phyloP scores from a whole-genome alignment of 2,329 filamentous ascomycete species.

The Tolypocladium pustulatum region DNA sequence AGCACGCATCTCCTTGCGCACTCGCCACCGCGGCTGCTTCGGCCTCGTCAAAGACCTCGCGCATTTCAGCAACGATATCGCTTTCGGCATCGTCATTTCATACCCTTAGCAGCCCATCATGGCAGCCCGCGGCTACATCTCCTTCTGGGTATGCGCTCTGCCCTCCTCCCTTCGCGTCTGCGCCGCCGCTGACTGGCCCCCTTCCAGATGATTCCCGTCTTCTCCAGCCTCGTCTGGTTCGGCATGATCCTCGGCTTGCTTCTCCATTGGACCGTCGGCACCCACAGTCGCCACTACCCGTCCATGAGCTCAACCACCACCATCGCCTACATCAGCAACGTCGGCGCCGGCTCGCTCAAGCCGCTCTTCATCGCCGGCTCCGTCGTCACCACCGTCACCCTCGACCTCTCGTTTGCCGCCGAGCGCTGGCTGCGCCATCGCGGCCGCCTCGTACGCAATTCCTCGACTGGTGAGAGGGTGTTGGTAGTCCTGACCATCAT shows the following conservation, averaged over 20 bases:
- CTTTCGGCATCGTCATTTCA: no score
- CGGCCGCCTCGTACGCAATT: conserved; percentile 68
- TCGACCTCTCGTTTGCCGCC: conserved; percentile 69
- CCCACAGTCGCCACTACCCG: conserved; percentile 42
- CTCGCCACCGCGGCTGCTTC: neutral
- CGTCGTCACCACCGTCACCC: conserved; percentile 61
- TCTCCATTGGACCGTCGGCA: conserved; percentile 54
- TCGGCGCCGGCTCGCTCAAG: conserved; percentile 52
- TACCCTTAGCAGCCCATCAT: conserved; percentile 14
- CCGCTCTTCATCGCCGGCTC: conserved; percentile 70
- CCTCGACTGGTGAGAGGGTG: conserved; percentile 49
- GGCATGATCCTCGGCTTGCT: conserved; percentile 60
- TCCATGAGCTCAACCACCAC: conserved; percentile 48
- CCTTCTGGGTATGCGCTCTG: conserved; percentile 26
- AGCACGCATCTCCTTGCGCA: neutral
- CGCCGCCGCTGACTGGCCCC: no score
- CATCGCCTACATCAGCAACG: conserved; percentile 65
- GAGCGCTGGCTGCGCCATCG: conserved; percentile 80
- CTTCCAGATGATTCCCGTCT: conserved; percentile 50
- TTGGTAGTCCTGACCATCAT: conserved; percentile 52
- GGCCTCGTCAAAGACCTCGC: neutral
- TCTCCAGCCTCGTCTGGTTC: conserved; percentile 56
- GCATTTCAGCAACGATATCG: neutral
- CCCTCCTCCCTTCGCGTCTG: neutral
- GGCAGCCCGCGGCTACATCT: conserved; percentile 20